A percentile compares a stretch with the other conserved stretches of the same genome.
These are phyloP conservation scores for Pisolithus tinctorius DNA, from an alignment of 768 basidiomycete species.

Conservation along the genomic window DNA sequence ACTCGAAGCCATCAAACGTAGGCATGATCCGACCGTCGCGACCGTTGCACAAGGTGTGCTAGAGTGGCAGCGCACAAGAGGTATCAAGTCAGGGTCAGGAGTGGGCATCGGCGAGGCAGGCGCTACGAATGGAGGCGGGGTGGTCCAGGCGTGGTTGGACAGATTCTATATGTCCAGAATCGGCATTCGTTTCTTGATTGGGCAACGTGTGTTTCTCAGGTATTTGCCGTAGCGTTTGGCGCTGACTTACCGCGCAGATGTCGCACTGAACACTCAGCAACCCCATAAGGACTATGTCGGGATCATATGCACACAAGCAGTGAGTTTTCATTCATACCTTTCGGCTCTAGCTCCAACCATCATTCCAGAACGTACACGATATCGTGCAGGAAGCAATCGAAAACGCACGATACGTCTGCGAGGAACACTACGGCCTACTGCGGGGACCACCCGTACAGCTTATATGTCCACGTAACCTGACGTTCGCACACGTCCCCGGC, in stretches of 20 bases:
- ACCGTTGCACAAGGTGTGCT: conserved; percentile 94
- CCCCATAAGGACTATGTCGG: conserved; percentile 91
- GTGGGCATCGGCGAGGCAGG: conserved; percentile 12
- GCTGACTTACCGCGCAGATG: conserved; percentile 44
- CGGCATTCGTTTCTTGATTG: conserved; percentile 94
- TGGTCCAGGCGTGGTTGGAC: conserved; percentile 94
- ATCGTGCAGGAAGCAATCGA: conserved; percentile 99
- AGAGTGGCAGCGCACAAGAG: conserved; percentile 80
- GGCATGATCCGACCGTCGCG: conserved; percentile 97
- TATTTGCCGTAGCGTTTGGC: background rate
- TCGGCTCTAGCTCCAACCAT: background rate
- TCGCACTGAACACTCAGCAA: conserved; percentile 89
- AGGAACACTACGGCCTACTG: conserved; percentile 96
- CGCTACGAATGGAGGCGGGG: conserved; percentile 65
- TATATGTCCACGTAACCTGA: conserved; percentile 81
- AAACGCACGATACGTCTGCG: conserved; percentile 90
- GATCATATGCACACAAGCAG: conserved; percentile 91
- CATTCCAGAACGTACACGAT: conserved; percentile 78
- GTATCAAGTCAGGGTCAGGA: conserved; percentile 23
- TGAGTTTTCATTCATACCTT: conserved; percentile 31
- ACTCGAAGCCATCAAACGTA: conserved; percentile 82
- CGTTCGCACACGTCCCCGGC: conserved; percentile 93
- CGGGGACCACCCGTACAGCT: conserved; percentile 94
- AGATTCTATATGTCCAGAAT: conserved; percentile 95
- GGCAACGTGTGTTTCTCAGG: conserved; percentile 63